Evolutionary conservation across 441 rosid species (phyloP), one percentile per base, ranked within the genome.

Genomic region (Euphorbia corollata): DNA sequence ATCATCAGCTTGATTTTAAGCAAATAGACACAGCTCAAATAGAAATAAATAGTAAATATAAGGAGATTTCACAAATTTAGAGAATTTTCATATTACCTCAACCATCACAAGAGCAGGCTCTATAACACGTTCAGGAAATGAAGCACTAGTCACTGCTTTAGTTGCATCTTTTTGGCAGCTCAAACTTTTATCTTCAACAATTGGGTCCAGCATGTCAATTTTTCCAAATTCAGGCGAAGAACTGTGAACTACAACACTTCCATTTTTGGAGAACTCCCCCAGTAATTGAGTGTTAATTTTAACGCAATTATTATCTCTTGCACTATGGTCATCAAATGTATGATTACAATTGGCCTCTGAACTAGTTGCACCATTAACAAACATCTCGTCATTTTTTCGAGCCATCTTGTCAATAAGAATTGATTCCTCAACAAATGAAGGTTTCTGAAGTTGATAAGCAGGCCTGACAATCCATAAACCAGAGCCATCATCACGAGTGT

Each of bases 51-150:
- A 38, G 30, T 47, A 59, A 13, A 24, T 18, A 30, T 41, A 5
- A 61, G 38, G 36, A 45, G 47, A 32, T 15, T 67, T 5, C 38
- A 32, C 32, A 54, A 16, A 15, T 16, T 10, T n/a, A 6, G 51
- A 62, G 64, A 39, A 36, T 39, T 41, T 23, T 54, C 41, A 23
- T 24, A 36, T 68, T 86, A 91, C 99, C 97, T 95, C 99, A 79
- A 91, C 78, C 94, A 84, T 83, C 68, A 91, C 98, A 81, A 95
- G 97, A 69, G 97, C 83, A 16, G 99, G 98, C 82, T 92, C 99
- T 71, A 92, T 84, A 61, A 83, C 87, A 68, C 79, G 79, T 79
- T 92, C 98, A 54, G 98, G 93, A 71, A 72, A 75, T 69, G 96
- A 85, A 75, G 96, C 88, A 85, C 83, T 87, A 66, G 84, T 81